Evolutionary conservation across 148 eudicot species (phyloP).

Genomic region (Chenopodium album): DNA sequence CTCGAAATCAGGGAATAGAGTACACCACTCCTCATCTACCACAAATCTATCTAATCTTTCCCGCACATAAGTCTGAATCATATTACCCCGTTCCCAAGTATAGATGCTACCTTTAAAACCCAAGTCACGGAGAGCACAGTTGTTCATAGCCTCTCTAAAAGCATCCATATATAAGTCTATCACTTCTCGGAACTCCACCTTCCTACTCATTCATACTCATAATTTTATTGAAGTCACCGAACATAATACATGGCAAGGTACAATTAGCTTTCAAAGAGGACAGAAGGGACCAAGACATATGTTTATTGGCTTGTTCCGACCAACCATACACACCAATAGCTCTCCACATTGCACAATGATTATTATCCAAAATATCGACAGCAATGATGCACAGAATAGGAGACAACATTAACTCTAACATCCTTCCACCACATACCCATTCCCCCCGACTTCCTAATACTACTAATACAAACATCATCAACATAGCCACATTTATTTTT

Average conservation of each 20-base stretch:
- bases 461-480: no score
- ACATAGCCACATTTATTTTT: no score
- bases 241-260: background rate
- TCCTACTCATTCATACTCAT: background rate
- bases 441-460: no score
- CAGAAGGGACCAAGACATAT: background rate
- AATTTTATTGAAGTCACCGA: background rate
- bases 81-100: background rate
- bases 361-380: background rate
- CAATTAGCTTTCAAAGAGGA: rapidly evolving
- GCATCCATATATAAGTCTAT: background rate
- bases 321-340: background rate
- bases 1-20: rapidly evolving
- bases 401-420: background rate
- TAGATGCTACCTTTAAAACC: background rate
- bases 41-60: background rate
- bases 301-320: background rate
- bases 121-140: background rate
- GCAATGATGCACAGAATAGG: background rate
- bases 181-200: background rate
- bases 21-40: background rate
- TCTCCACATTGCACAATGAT: background rate
- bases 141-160: background rate
- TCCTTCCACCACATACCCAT: no score
- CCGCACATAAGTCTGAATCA: rapidly evolving